Conservation (phyloP, 495 filamentous ascomycete species). For the Penicillium waksmanii region DNA sequence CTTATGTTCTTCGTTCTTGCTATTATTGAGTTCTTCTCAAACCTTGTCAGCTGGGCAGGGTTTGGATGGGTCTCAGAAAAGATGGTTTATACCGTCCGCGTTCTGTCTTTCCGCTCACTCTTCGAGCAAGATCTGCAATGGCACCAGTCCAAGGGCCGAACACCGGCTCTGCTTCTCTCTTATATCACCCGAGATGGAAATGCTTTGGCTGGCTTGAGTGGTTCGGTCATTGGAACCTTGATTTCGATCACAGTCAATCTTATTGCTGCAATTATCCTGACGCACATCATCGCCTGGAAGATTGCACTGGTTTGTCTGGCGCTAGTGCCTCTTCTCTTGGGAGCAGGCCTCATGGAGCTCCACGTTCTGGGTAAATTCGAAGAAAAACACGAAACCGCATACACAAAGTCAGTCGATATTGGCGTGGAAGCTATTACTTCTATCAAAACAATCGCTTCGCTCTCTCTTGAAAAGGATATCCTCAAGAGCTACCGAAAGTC, state of each 20-base stretch:
- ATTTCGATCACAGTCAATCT: slow-evolving; percentile 51
- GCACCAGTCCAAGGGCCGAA: slow-evolving; percentile 54
- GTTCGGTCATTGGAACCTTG: slow-evolving; percentile 48
- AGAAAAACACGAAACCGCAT: slow-evolving; percentile 59
- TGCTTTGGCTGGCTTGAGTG: slow-evolving; percentile 51
- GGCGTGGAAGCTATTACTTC: slow-evolving; percentile 54
- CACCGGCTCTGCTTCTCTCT: slow-evolving; percentile 49
- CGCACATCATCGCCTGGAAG: slow-evolving; percentile 49
- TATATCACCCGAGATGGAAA: slow-evolving; percentile 56
- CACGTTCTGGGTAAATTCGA: slow-evolving; percentile 57
- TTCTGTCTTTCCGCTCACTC: slow-evolving; percentile 54
- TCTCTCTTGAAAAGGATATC: slow-evolving; percentile 50
- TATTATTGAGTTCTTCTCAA: slow-evolving; percentile 56
- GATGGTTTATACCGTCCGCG: slow-evolving; percentile 52
- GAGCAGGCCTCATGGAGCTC: slow-evolving; percentile 56
- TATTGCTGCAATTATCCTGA: slow-evolving; percentile 46
- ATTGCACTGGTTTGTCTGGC: slow-evolving; percentile 46
- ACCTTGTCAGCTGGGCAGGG: slow-evolving; percentile 50
- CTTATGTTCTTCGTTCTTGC: slow-evolving; percentile 61
- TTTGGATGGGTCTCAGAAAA: slow-evolving; percentile 59
- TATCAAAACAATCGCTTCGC: slow-evolving; percentile 58
- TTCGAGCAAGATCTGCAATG: slow-evolving; percentile 59
- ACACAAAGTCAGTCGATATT: slow-evolving; percentile 53
- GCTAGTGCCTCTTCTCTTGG: slow-evolving; percentile 47
- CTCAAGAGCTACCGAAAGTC: slow-evolving; percentile 43